Percentiles rank a stretch among this genome's conserved stretches.
Evolutionary conservation across 306 rosid species (phyloP).

Genomic region (Begonia loranthoides): DNA sequence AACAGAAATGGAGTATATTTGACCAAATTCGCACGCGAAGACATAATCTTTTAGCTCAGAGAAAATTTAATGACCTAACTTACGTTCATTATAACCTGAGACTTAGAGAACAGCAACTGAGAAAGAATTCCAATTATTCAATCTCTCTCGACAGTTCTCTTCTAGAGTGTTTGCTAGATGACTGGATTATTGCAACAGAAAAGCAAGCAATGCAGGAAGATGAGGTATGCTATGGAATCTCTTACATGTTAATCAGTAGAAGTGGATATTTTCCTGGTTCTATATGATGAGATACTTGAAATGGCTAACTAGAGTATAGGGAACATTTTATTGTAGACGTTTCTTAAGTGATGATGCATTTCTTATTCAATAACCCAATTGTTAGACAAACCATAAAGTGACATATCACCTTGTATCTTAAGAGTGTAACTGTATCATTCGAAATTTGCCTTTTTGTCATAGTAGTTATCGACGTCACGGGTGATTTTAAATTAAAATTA

Average conservation of each 20-base stretch:
- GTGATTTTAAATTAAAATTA: too few relatives aligned
- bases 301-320: neutral
- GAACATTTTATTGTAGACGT: neutral
- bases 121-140: conserved; percentile 43
- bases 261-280: neutral
- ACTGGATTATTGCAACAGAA: conserved; percentile 61
- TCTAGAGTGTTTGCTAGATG: conserved; percentile 40
- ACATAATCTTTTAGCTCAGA: conserved; percentile 50
- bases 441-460: too few relatives aligned
- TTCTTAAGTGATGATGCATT: too few relatives aligned
- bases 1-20: conserved; percentile 65
- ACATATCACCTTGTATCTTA: too few relatives aligned
- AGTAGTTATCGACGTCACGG: too few relatives aligned
- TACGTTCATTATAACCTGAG: conserved; percentile 84
- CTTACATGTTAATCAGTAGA: neutral
- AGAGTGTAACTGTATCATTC: too few relatives aligned
- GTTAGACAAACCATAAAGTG: too few relatives aligned
- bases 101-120: conserved; percentile 66
- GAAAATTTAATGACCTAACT: conserved; percentile 55
- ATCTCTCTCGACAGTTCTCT: conserved; percentile 40
- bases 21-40: conserved; percentile 51
- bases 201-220: conserved; percentile 32
- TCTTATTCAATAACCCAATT: too few relatives aligned
- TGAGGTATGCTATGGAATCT: conserved; percentile 35
- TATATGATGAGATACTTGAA: neutral